Evolutionary conservation across 768 basidiomycete genomes (phyloP).

Genomic region (Pulveroboletus sp.): DNA sequence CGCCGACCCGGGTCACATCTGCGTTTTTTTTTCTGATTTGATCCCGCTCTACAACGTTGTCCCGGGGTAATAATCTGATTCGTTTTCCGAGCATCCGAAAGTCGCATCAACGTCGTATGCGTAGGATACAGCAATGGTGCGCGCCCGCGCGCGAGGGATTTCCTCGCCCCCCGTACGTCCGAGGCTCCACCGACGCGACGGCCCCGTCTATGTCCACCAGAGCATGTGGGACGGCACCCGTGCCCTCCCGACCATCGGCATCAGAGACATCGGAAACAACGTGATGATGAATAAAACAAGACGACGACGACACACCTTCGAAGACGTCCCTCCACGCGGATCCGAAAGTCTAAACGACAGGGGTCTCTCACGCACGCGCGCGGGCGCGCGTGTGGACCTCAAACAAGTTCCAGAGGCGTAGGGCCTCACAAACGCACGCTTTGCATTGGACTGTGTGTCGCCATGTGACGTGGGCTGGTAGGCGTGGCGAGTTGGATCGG

Average conservation of each 20-base stretch:
- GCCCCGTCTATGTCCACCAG: neutral
- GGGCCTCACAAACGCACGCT: no score
- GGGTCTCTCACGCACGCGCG: neutral
- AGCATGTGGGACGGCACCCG: slow-evolving; percentile 24
- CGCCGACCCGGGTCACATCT: slow-evolving; percentile 10
- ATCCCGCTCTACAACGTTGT: neutral
- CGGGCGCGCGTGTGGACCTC: neutral
- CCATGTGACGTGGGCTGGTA: no score
- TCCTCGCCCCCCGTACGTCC: no score
- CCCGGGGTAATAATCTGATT: neutral
- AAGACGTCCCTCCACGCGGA: neutral
- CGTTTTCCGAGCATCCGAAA: neutral
- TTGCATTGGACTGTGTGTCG: no score
- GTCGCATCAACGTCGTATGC: no score
- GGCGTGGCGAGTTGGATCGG: no score
- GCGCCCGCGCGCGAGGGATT: no score
- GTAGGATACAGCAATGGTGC: no score
- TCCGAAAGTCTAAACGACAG: neutral
- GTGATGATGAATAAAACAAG: neutral
- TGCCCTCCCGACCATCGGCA: slow-evolving; percentile 15
- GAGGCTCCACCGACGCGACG: neutral
- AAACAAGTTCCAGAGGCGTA: neutral
- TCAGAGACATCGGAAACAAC: neutral
- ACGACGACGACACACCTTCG: slow-evolving; percentile 3
- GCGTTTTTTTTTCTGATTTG: no score